A percentile compares a stretch with the other conserved stretches of the same genome.
phyloP scores from a whole-genome alignment of 1,284 basidiomycete species.

The Tylopilus sp. region DNA sequence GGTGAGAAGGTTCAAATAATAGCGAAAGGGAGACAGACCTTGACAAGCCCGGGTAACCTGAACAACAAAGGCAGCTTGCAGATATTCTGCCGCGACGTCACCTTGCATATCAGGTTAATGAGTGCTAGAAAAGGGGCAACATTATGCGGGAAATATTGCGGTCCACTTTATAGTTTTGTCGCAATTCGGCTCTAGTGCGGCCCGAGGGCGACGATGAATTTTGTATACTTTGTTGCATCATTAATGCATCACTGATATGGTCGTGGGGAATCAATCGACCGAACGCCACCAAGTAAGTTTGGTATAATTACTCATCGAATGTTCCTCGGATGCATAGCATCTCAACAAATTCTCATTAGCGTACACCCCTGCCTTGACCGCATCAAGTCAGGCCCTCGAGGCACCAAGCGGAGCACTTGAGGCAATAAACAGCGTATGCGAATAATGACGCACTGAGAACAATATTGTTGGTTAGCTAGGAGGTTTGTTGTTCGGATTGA shows the following conservation, averaged over 20 bases:
- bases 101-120: neutral
- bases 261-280: neutral
- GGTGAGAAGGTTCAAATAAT: neutral
- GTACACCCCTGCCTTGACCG: neutral
- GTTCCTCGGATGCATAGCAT: neutral
- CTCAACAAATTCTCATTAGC: neutral
- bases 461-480: neutral
- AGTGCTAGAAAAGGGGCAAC: neutral
- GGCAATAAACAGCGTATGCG: neutral
- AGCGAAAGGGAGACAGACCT: neutral
- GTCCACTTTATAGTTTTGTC: neutral
- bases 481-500: neutral
- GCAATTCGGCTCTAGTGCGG: neutral
- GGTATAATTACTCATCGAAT: neutral
- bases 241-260: neutral
- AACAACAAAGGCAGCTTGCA: neutral
- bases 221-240: neutral
- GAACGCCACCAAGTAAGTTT: neutral
- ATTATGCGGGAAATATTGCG: neutral
- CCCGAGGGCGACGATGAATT: neutral
- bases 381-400: neutral
- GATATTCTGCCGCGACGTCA: neutral
- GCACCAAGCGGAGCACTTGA: neutral
- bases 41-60: conserved; percentile 4
- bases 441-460: neutral